Conservation (phyloP, 176 grass and related monocot genomes). For the Chloris gayana region DNA sequence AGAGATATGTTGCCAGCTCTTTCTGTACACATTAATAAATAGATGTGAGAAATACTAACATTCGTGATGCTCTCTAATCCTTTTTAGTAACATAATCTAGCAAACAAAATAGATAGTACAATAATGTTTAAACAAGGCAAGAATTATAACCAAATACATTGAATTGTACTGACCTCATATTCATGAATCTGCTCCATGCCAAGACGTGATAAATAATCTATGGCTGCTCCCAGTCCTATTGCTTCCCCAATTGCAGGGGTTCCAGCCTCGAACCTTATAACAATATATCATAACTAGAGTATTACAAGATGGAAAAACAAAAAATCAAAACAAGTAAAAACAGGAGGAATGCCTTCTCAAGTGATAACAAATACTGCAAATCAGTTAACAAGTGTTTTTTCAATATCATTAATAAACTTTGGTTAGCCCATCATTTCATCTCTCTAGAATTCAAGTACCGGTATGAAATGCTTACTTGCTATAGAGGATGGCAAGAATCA, state of each 20-base stretch:
- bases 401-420: background rate
- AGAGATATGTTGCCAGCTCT: slow-evolving; percentile 23
- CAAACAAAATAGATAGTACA: background rate
- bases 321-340: background rate
- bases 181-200: slow-evolving; percentile 87
- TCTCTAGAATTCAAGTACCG: background rate
- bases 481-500: background rate
- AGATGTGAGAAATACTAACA: slow-evolving; percentile 43
- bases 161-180: slow-evolving; percentile 61
- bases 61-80: slow-evolving; percentile 39
- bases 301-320: background rate
- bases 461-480: background rate
- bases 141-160: slow-evolving; percentile 11
- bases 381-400: background rate
- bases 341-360: background rate
- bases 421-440: background rate
- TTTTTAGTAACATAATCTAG: slow-evolving; percentile 16
- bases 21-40: slow-evolving; percentile 18
- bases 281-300: background rate
- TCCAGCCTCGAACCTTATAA: slow-evolving; percentile 86
- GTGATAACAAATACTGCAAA: background rate
- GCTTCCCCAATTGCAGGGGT: slow-evolving; percentile 94
- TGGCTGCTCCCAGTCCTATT: slow-evolving; percentile 78
- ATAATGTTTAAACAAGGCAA: slow-evolving; percentile 1
- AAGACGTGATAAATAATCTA: slow-evolving; percentile 78